Base-by-base conservation (phyloP, 208 protist genomes). In the Leishmania major region DNA sequence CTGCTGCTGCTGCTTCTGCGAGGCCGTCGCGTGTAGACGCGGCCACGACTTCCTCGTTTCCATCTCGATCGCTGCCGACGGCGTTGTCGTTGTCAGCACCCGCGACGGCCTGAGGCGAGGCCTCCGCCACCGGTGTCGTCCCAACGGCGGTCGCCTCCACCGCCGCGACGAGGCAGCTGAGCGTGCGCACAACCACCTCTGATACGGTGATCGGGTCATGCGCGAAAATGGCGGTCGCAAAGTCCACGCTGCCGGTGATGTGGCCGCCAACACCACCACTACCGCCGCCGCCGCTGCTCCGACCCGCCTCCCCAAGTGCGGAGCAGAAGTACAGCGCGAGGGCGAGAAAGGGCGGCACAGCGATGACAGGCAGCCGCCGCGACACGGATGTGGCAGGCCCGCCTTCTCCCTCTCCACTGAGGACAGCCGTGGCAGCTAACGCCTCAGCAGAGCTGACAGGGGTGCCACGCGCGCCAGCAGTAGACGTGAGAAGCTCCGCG, bases 261-360 rank as follows among this genome's bases (percentile, higher is more conserved):
- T 84, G 35, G 43, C 43, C 31, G 1, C 62, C 43, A 55, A 31
- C 67, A 40, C 40, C 47, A 0, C 62, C 64, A 55, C 19, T 55
- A n/a, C 40, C 47, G 19, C 77, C 74, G n/a, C 67, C 55, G 35
- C 64, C 59, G 59, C 43, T 78, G 62, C 78, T 51, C 17, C 83
- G 77, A n/a, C 76, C 78, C 11, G 77, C 74, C 73, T 78, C 83
- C 35, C 78, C 75, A 40, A 86, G 74, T 57, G 83, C 77, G 22
- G 77, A 53, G 55, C 83, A 86, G 69, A 92, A 90, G 72, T 89
- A 78, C 51, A 92, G 79, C 40, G 82, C 80, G 10, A 91, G 49
- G 28, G 83, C 60, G 77, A 92, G 59, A 69, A 90, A 92, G 22
- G 89, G 77, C 1, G 89, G 89, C 35, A 92, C 79, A 15, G 79